Evolutionary conservation across 179 eudicot genomes (phyloP).

Genomic region (Beta macrorhiza): DNA sequence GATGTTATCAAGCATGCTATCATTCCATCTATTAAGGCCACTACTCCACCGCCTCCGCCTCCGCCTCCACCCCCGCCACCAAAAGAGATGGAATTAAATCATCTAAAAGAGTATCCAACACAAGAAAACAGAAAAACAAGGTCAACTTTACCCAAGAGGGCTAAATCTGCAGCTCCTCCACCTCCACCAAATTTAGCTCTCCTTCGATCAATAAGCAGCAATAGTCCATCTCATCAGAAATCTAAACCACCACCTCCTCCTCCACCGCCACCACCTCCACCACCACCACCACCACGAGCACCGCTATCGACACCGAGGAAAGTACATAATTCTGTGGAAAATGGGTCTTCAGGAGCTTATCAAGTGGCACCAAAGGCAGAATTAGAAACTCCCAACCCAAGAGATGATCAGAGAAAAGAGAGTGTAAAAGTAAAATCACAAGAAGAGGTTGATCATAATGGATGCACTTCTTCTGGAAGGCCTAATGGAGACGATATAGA

Average conservation of each 20-base stretch:
- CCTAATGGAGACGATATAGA: slow-evolving; percentile 58
- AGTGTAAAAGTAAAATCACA: slow-evolving; percentile 24
- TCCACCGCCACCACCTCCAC: slow-evolving; percentile 51
- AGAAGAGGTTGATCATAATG: slow-evolving; percentile 38
- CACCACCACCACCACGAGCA: slow-evolving; percentile 38
- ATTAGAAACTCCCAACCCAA: slow-evolving; percentile 32
- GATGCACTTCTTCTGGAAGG: slow-evolving; percentile 43
- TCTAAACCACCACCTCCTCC: slow-evolving; percentile 33
- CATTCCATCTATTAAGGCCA: slow-evolving; percentile 52
- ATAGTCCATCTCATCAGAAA: slow-evolving; percentile 30
- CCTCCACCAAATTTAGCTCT: slow-evolving; percentile 47
- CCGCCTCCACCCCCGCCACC: slow-evolving; percentile 31
- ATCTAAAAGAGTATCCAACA: slow-evolving; percentile 20
- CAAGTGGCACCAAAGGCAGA: slow-evolving; percentile 28
- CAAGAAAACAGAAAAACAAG: slow-evolving; percentile 25
- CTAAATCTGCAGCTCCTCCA: slow-evolving; percentile 53
- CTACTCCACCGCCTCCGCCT: slow-evolving; percentile 44
- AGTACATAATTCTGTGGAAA: slow-evolving; percentile 20
- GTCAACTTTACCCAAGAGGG: slow-evolving; percentile 55
- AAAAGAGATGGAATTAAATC: slow-evolving; percentile 5
- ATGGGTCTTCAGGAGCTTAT: slow-evolving; percentile 22
- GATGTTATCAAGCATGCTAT: slow-evolving; percentile 53
- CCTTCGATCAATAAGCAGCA: slow-evolving; percentile 36
- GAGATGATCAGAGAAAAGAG: slow-evolving; percentile 27
- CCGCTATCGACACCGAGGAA: slow-evolving; percentile 31